A percentile compares a stretch with the other conserved stretches of the same genome.
Conservation (phyloP, 257 asterid genomes). For the Cynanchum wilfordii region DNA sequence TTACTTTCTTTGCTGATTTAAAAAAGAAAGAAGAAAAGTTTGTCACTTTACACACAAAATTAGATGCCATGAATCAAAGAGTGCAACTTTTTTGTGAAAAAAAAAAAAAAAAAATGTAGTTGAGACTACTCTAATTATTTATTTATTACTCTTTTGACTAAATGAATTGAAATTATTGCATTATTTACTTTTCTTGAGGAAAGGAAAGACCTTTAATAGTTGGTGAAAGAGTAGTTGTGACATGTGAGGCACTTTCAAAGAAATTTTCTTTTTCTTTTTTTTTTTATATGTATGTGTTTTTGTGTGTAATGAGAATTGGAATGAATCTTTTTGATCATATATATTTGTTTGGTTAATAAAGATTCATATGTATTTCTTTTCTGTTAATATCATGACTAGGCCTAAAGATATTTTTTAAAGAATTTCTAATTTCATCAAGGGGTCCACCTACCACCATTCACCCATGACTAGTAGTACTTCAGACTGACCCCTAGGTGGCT, state of each 20-base stretch:
- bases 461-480: background rate
- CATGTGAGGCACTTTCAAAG: background rate
- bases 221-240: no score
- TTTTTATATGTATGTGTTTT: no score
- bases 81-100: background rate
- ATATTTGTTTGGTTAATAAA: background rate
- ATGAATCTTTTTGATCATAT: background rate
- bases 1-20: no score
- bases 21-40: background rate
- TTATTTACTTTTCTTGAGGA: no score
- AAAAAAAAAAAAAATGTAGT: background rate
- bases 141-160: no score
- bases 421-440: background rate
- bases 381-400: background rate
- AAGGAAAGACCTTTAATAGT: no score
- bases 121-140: no score
- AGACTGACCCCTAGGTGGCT: background rate
- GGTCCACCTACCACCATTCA: background rate
- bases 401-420: background rate
- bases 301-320: background rate
- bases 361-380: background rate
- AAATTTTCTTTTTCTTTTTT: background rate
- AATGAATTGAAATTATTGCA: no score
- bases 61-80: background rate
- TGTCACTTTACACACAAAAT: background rate